Conservation (phyloP, 345 rosid species). For the Arabidopsis suecica region DNA sequence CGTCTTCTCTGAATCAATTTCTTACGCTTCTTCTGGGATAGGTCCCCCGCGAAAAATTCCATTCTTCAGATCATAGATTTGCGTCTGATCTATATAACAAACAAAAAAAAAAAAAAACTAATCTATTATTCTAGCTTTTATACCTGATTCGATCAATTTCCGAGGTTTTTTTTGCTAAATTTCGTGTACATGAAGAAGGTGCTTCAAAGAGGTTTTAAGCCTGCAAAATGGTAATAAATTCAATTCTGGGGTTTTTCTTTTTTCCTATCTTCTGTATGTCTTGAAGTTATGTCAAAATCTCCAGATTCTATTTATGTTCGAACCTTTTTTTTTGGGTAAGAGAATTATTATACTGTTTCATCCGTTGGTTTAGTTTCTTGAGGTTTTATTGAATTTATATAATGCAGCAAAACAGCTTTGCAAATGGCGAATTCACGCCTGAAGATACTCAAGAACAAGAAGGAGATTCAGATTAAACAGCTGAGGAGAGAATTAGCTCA, state of each 20-base stretch:
- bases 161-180: conserved; percentile 4
- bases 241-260: background rate
- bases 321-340: background rate
- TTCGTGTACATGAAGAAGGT: conserved; percentile 41
- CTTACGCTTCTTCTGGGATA: conserved; percentile 40
- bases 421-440: conserved; percentile 73
- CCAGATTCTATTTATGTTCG: conserved; percentile 5
- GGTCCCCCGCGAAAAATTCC: conserved; percentile 28
- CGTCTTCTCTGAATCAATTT: background rate
- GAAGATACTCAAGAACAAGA: conserved; percentile 77
- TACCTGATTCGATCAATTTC: conserved; percentile 5
- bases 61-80: conserved; percentile 18
- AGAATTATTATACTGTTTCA: conserved; percentile 17
- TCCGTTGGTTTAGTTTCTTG: background rate
- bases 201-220: conserved; percentile 84
- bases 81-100: background rate
- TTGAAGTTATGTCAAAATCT: background rate
- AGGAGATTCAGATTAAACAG: conserved; percentile 68
- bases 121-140: background rate
- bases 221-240: conserved; percentile 75
- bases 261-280: background rate
- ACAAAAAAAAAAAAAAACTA: background rate
- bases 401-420: conserved; percentile 79
- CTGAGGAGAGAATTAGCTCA: conserved; percentile 81
- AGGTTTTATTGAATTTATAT: background rate